Evolutionary conservation across 352 stramenopile genomes (phyloP), one percentile per base, ranked within the genome.

Genomic region (Globisporangium polare): DNA sequence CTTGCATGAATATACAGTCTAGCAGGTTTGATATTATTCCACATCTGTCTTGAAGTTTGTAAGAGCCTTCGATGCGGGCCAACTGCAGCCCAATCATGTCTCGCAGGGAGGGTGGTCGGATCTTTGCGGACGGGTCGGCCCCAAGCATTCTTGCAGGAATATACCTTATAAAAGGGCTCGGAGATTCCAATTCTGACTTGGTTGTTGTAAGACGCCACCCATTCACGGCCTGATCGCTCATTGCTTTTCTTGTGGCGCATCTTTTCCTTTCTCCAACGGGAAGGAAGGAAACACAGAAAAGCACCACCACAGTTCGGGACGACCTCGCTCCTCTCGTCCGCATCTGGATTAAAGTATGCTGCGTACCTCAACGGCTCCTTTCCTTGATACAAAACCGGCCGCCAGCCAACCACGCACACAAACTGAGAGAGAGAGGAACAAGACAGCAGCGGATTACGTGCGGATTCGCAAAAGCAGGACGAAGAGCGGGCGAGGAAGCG

Each of bases 351-450:
- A 50, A 20, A 58, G 15, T 61, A 70, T 60, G 63, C 61, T 58
- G 62, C 52, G 18, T 24, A 70, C 47, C 39, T 75, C 42, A 2
- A 22, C 7, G 41, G 8, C 0, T 0, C 51, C 64, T 74, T 67
- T 63, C 39, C 24, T 9, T 35, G 52, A 57, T 60, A 66, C 35
- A 52, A 57, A 65, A 53, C 33, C 17, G 20, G 64, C 37, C 43
- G 41, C 65, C 73, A 58, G 68, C 70, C 75, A 67, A 71, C 65
- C 72, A 81, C 67, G 74, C 15, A 46, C 24, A 53, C 24, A 53
- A 75, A 74, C 58, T 60, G 64, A 75, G 33, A 3, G 9, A 60
- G 49, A 49, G 29, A 45, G 42, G 67, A 67, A 53, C 58, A 66
- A 59, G 55, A 63, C 17, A 54, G 27, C 17, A 54, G 27, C 46